These are phyloP conservation scores for Torulaspora gathmanii DNA, from an alignment of 805 yeast genomes.

Conservation along the genomic window DNA sequence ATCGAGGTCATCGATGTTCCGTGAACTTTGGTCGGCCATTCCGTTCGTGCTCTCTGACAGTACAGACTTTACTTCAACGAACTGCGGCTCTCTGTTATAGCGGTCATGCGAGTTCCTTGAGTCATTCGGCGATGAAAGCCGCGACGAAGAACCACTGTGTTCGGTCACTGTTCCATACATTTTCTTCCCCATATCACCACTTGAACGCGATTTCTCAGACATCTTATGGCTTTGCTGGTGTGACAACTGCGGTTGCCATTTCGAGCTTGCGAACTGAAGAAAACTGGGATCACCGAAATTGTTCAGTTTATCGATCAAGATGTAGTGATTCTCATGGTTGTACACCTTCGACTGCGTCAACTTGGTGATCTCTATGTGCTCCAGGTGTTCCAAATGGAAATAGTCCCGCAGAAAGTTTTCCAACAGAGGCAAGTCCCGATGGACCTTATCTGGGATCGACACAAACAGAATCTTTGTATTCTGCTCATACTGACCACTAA, in stretches of 20 bases:
- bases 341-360: slow-evolving; percentile 29
- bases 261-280: slow-evolving; percentile 22
- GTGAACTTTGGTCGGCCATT: background rate
- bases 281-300: slow-evolving; percentile 31
- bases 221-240: slow-evolving; percentile 1
- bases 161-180: slow-evolving; percentile 7
- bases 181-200: background rate
- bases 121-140: background rate
- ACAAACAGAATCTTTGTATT: slow-evolving; percentile 28
- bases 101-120: background rate
- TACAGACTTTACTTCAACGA: slow-evolving; percentile 8
- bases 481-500: slow-evolving; percentile 8
- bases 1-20: slow-evolving; percentile 8
- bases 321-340: slow-evolving; percentile 34
- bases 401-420: slow-evolving; percentile 33
- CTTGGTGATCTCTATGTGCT: slow-evolving; percentile 30
- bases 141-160: slow-evolving; percentile 2
- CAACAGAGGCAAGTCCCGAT: slow-evolving; percentile 29
- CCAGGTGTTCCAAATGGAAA: slow-evolving; percentile 30
- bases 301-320: slow-evolving; percentile 29
- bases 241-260: slow-evolving; percentile 9
- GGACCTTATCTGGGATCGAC: slow-evolving; percentile 33
- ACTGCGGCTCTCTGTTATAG: slow-evolving; percentile 1
- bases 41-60: slow-evolving; percentile 8
- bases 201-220: background rate